phyloP scores from a whole-genome alignment of 73 alveolate species.

The Blepharisma stoltei region DNA sequence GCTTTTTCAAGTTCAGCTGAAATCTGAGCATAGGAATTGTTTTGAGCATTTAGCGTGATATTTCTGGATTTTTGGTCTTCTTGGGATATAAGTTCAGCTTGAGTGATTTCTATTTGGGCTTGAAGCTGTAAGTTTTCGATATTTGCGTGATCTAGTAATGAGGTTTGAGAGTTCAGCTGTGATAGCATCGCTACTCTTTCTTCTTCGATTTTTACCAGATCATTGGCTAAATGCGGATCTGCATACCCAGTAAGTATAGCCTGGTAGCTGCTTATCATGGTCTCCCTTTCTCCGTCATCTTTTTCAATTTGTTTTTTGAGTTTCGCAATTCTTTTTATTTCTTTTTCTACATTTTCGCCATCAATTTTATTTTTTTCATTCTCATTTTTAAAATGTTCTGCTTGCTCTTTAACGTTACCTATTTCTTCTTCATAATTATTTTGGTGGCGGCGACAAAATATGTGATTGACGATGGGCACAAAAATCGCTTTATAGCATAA shows the following conservation, averaged over 20 bases:
- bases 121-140: slow-evolving; percentile 1
- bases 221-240: slow-evolving; percentile 1
- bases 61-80: slow-evolving; percentile 12
- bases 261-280: background rate
- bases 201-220: background rate
- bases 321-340: background rate
- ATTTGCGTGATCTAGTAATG: background rate
- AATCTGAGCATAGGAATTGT: background rate
- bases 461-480: too few relatives aligned
- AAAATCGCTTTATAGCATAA: too few relatives aligned
- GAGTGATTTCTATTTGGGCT: background rate
- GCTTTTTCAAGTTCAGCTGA: background rate
- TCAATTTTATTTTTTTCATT: background rate
- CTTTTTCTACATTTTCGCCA: background rate
- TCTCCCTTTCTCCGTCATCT: background rate
- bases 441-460: too few relatives aligned
- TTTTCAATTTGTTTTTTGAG: background rate
- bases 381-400: background rate
- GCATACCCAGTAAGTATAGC: background rate
- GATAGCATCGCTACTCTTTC: background rate
- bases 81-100: slow-evolving; percentile 8
- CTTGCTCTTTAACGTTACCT: background rate
- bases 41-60: background rate
- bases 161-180: background rate
- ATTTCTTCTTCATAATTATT: background rate